Evolutionary conservation across 1,284 basidiomycete species (phyloP).

Genomic region (Ustilago trichophora): DNA sequence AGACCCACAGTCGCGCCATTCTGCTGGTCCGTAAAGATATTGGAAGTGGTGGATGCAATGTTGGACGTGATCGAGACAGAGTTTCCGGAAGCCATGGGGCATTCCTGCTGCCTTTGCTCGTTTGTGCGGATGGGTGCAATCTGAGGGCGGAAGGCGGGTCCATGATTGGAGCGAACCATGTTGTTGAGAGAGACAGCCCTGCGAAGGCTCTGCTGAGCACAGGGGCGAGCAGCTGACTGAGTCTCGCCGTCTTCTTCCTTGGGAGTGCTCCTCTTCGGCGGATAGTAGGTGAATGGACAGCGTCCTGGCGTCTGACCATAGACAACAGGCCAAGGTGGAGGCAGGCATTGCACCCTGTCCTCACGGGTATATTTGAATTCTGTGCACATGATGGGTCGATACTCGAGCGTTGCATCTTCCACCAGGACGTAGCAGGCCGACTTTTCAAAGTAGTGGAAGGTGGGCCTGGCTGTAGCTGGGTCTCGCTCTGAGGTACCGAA

Average conservation of each 20-base stretch:
- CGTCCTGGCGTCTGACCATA: slow-evolving; percentile 68
- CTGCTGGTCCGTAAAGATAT: slow-evolving; percentile 52
- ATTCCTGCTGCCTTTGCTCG: slow-evolving; percentile 35
- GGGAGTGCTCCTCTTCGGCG: slow-evolving; percentile 30
- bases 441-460: slow-evolving; percentile 87
- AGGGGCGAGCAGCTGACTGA: slow-evolving; percentile 4
- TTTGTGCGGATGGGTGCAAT: slow-evolving; percentile 15
- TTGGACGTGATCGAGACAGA: slow-evolving; percentile 90
- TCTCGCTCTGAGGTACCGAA: slow-evolving; percentile 91
- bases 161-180: slow-evolving; percentile 70
- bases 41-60: slow-evolving; percentile 84
- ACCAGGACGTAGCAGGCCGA: slow-evolving; percentile 83
- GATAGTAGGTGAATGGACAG: slow-evolving; percentile 66
- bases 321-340: slow-evolving; percentile 70
- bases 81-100: slow-evolving; percentile 71
- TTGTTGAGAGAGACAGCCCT: slow-evolving; percentile 81
- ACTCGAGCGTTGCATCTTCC: slow-evolving; percentile 84
- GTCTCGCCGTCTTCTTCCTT: slow-evolving; percentile 18
- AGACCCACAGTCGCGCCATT: slow-evolving; percentile 32
- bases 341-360: slow-evolving; percentile 9
- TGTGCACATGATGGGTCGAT: slow-evolving; percentile 71
- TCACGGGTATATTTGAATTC: slow-evolving; percentile 69
- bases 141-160: slow-evolving; percentile 21
- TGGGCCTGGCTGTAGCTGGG: slow-evolving; percentile 82
- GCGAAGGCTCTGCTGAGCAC: slow-evolving; percentile 69